phyloP scores from a whole-genome alignment of 768 basidiomycete genomes.

The Tricholoma sp. region DNA sequence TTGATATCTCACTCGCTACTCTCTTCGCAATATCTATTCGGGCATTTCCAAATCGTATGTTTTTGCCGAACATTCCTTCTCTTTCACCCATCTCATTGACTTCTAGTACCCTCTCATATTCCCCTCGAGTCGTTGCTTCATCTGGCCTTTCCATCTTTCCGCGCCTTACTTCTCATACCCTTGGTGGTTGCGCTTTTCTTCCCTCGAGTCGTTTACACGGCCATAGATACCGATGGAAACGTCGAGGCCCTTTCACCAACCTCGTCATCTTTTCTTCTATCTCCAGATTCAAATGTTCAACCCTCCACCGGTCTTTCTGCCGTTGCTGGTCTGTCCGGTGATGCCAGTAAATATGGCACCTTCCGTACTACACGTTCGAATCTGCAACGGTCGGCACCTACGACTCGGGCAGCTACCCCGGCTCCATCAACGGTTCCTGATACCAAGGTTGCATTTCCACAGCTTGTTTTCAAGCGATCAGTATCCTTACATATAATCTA shows the following conservation, averaged over 20 bases:
- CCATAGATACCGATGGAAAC: slow-evolving; percentile 39
- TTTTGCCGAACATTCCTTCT: slow-evolving; percentile 6
- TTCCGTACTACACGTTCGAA: slow-evolving; percentile 52
- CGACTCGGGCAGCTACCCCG: slow-evolving; percentile 49
- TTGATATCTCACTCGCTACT: slow-evolving; percentile 59
- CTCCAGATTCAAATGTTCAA: slow-evolving; percentile 39
- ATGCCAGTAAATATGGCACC: slow-evolving; percentile 69
- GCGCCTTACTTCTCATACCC: slow-evolving; percentile 56
- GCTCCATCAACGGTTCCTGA: slow-evolving; percentile 36
- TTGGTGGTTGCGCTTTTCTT: slow-evolving; percentile 56
- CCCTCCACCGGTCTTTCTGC: slow-evolving; percentile 50
- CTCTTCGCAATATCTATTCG: slow-evolving; percentile 43
- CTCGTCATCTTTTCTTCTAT: slow-evolving; percentile 50
- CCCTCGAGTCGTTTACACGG: slow-evolving; percentile 62
- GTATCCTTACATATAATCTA: slow-evolving; percentile 7
- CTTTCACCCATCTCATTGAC: neutral
- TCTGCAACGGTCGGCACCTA: slow-evolving; percentile 46
- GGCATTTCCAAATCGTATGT: slow-evolving; percentile 28
- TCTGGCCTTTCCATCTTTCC: slow-evolving; percentile 53
- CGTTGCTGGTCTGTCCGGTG: slow-evolving; percentile 31
- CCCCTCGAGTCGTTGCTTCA: slow-evolving; percentile 31
- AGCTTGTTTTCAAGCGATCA: neutral
- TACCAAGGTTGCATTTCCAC: slow-evolving; percentile 26
- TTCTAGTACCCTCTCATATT: slow-evolving; percentile 8
- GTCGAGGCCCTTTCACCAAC: slow-evolving; percentile 36